These are phyloP conservation scores for Zygosaccharomyces kombuchaensis DNA, from an alignment of 805 yeast genomes.

Conservation along the genomic window DNA sequence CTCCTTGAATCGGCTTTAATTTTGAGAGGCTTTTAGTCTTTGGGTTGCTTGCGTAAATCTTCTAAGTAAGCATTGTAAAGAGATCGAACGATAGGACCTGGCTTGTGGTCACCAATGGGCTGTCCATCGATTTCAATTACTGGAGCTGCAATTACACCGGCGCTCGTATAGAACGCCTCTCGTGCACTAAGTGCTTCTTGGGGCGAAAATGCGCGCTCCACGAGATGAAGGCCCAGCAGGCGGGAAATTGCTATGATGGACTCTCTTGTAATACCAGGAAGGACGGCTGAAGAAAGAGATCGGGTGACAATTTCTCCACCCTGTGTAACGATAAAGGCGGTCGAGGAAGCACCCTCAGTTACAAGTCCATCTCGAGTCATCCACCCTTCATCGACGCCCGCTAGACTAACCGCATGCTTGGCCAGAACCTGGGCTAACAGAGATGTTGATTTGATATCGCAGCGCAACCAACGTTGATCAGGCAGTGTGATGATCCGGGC, in stretches of 20 bases:
- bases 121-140: not conserved
- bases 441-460: too few relatives aligned
- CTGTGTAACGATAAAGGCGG: too few relatives aligned
- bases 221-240: slow-evolving; percentile 1
- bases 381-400: too few relatives aligned
- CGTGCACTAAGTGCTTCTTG: not conserved
- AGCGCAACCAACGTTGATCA: too few relatives aligned
- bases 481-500: too few relatives aligned
- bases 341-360: too few relatives aligned
- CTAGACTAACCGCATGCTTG: too few relatives aligned
- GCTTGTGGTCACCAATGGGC: not conserved
- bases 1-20: not conserved
- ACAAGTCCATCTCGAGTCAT: too few relatives aligned
- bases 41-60: slow-evolving; percentile 1
- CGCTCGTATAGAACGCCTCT: not conserved
- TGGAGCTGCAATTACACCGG: slow-evolving; percentile 1
- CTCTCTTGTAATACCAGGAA: too few relatives aligned
- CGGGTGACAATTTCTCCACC: too few relatives aligned
- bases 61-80: not conserved
- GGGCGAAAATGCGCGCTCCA: not conserved
- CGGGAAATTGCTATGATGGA: not conserved
- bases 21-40: not conserved
- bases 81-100: slow-evolving; percentile 1
- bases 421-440: too few relatives aligned
- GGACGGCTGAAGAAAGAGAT: too few relatives aligned